phyloP scores from a whole-genome alignment of 2,329 filamentous ascomycete species.

The Sarocladium strictum region DNA sequence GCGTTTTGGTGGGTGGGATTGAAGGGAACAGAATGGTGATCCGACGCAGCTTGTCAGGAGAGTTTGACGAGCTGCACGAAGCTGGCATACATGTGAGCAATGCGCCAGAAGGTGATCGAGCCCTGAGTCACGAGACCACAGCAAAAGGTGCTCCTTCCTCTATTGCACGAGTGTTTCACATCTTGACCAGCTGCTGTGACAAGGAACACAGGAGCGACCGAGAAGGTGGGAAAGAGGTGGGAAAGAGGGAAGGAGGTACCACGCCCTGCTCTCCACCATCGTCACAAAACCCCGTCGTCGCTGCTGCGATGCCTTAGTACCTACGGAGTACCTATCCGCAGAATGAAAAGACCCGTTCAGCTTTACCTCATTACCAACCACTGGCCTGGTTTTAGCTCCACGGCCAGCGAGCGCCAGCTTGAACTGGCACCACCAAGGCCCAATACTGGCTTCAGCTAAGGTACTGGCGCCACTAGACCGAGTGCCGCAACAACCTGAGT shows the following conservation, averaged over 20 bases:
- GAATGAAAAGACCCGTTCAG: too few relatives aligned
- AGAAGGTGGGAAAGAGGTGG: too few relatives aligned
- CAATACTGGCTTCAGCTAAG: not conserved
- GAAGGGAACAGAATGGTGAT: not conserved
- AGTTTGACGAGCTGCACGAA: too few relatives aligned
- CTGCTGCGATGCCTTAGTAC: too few relatives aligned
- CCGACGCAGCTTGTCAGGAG: not conserved
- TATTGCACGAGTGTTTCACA: too few relatives aligned
- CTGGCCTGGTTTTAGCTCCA: not conserved
- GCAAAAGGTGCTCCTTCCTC: not conserved
- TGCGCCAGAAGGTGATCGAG: not conserved
- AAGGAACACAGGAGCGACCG: too few relatives aligned
- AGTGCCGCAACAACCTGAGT: not conserved
- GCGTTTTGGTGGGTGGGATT: not conserved
- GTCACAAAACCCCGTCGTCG: too few relatives aligned
- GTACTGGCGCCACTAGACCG: slow-evolving; percentile 1
- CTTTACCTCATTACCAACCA: not conserved
- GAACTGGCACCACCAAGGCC: not conserved
- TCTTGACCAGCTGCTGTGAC: too few relatives aligned
- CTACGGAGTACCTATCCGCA: too few relatives aligned
- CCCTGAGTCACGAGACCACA: not conserved
- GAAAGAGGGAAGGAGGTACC: too few relatives aligned
- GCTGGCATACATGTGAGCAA: too few relatives aligned
- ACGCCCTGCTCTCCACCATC: too few relatives aligned
- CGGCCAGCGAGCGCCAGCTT: not conserved